These are phyloP conservation scores for Acacia concinna DNA, from an alignment of 331 rosid genomes.

Conservation along the genomic window DNA sequence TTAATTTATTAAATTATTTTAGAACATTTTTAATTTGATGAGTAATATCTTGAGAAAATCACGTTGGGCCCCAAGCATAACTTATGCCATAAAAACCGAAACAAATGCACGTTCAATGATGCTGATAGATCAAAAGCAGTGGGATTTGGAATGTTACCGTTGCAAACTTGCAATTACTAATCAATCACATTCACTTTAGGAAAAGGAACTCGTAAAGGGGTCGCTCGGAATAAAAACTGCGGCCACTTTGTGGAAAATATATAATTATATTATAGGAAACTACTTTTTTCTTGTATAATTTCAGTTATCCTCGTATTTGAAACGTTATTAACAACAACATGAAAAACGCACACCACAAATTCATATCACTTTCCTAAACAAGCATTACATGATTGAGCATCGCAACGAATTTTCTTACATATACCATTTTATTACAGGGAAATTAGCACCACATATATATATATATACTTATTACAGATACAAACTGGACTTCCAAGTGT, in stretches of 20 bases:
- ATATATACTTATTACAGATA: no score
- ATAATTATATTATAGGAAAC: background rate
- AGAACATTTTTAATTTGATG: background rate
- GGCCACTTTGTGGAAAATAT: background rate
- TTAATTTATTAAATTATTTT: background rate
- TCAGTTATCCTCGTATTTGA: no score
- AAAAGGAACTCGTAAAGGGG: background rate
- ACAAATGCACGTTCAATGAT: slow-evolving; percentile 26
- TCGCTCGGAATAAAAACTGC: background rate
- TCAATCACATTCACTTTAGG: slow-evolving; percentile 10
- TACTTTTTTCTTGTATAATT: background rate
- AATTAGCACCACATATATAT: no score
- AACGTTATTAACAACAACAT: no score
- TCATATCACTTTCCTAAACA: no score
- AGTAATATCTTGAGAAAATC: background rate
- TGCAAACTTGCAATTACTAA: slow-evolving; percentile 17
- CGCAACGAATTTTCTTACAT: no score
- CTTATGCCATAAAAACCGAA: slow-evolving; percentile 35
- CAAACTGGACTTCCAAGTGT: no score
- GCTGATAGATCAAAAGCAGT: slow-evolving; percentile 26
- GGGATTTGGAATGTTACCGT: slow-evolving; percentile 38
- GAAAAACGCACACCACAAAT: no score
- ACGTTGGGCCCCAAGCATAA: slow-evolving; percentile 32
- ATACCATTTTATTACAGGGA: no score
- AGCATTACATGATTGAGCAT: background rate